Conservation (phyloP, 202 grass and related monocot genomes). For the Schoenoplectus triqueter region DNA sequence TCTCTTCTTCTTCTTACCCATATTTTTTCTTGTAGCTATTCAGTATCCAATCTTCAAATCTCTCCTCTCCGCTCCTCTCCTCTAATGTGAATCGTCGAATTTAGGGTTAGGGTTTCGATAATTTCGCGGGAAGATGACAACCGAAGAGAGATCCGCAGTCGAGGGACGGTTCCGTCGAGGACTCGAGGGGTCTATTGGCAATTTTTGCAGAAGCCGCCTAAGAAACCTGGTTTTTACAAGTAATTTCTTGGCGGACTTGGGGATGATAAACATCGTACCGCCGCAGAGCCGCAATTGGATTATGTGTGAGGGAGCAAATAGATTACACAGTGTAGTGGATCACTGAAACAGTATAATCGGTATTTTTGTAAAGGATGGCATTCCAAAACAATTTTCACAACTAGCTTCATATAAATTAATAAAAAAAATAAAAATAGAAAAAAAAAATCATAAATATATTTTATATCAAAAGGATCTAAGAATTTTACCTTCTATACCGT, state of each 20-base stretch:
- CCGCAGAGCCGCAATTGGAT: too few relatives aligned
- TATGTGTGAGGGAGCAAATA: too few relatives aligned
- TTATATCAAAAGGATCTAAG: too few relatives aligned
- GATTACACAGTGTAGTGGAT: too few relatives aligned
- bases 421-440: too few relatives aligned
- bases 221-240: neutral
- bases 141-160: neutral
- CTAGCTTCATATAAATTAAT: too few relatives aligned
- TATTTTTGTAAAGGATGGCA: too few relatives aligned
- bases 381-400: too few relatives aligned
- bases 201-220: slow-evolving; percentile 13
- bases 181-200: neutral
- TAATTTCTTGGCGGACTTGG: neutral
- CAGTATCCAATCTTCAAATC: neutral
- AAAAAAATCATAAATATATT: too few relatives aligned
- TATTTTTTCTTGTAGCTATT: slow-evolving; percentile 7
- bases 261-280: too few relatives aligned
- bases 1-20: slow-evolving; percentile 94
- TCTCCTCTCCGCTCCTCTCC: neutral
- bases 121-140: neutral
- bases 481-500: too few relatives aligned
- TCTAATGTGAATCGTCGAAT: neutral
- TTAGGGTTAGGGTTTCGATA: slow-evolving; percentile 43
- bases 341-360: too few relatives aligned
- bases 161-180: slow-evolving; percentile 9